Conservation (phyloP, 257 asterid species). For the Misopates orontium region DNA sequence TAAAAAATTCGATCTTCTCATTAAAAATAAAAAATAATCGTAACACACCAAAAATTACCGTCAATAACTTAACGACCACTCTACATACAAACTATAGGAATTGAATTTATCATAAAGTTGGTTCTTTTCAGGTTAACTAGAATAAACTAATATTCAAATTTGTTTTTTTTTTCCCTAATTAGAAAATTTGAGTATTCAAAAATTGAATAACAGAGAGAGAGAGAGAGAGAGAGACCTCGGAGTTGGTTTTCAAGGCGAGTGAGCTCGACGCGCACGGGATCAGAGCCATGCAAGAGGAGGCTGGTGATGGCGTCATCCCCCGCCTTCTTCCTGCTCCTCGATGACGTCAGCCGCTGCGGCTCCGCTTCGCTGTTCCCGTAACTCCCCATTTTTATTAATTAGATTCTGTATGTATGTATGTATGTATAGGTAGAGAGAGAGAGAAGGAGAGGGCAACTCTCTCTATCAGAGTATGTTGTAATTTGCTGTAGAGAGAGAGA, state of each 20-base stretch:
- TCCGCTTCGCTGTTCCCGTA: constrained; percentile 45
- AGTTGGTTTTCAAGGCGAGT: constrained; percentile 83
- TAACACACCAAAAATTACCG: background rate
- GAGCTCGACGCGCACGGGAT: constrained; percentile 86
- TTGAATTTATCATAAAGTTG: constrained; percentile 3
- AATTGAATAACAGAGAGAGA: background rate
- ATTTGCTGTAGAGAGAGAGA: constrained; percentile 39
- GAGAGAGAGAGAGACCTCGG: constrained; percentile 49
- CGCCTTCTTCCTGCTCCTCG: constrained; percentile 54
- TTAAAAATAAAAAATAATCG: background rate
- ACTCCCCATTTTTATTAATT: constrained; percentile 40
- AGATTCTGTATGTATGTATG: constrained; percentile 1
- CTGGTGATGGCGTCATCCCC: constrained; percentile 60
- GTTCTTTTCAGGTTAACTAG: background rate
- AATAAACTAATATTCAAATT: constrained; percentile 8
- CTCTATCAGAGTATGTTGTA: constrained; percentile 29
- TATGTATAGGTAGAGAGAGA: constrained; percentile 14
- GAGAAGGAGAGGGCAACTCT: constrained; percentile 16
- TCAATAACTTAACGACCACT: background rate
- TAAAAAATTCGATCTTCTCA: constrained; percentile 10
- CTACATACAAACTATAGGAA: background rate
- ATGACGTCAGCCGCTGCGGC: constrained; percentile 45
- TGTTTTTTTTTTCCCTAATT: background rate
- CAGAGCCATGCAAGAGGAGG: constrained; percentile 79
- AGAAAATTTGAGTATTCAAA: background rate